These are phyloP conservation scores for Porodaedalea pini DNA, from an alignment of 1,284 basidiomycete species.

Conservation along the genomic window DNA sequence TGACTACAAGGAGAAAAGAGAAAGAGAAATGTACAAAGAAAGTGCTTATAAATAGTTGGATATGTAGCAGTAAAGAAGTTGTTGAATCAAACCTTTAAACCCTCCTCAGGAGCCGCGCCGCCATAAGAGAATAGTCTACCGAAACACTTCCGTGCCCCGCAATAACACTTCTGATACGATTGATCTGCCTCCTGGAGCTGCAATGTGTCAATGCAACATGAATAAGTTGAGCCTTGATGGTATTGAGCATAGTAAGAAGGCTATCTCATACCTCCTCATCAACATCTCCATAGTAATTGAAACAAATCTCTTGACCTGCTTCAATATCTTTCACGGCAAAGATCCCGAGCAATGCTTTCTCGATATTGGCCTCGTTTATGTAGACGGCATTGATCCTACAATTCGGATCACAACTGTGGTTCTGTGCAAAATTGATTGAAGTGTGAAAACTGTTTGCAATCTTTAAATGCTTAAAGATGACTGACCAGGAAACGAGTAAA, in stretches of 20 bases:
- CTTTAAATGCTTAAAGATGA: slow-evolving; percentile 20
- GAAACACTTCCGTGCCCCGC: slow-evolving; percentile 47
- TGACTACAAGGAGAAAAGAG: too few species aligned
- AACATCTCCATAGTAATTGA: slow-evolving; percentile 66
- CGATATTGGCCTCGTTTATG: slow-evolving; percentile 59
- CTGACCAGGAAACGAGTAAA: slow-evolving; percentile 67
- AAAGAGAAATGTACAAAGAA: too few species aligned
- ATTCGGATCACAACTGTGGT: slow-evolving; percentile 90
- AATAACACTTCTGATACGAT: slow-evolving; percentile 50
- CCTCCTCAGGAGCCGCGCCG: too few species aligned
- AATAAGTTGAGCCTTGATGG: not conserved
- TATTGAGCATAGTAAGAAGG: not conserved
- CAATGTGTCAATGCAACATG: not conserved
- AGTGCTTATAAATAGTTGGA: too few species aligned
- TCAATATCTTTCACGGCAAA: slow-evolving; percentile 67
- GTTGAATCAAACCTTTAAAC: too few species aligned
- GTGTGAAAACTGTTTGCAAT: slow-evolving; percentile 24
- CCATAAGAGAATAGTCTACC: slow-evolving; percentile 28
- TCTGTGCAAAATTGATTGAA: slow-evolving; percentile 44
- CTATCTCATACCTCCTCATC: slow-evolving; percentile 32
- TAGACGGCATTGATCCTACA: slow-evolving; percentile 68
- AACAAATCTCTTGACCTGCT: slow-evolving; percentile 73
- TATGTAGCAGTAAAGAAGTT: not conserved
- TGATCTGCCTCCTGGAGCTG: slow-evolving; percentile 33
- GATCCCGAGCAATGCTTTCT: slow-evolving; percentile 62